Base-by-base conservation (phyloP, 495 filamentous ascomycete genomes). In the Corynascus novoguineensis region DNA sequence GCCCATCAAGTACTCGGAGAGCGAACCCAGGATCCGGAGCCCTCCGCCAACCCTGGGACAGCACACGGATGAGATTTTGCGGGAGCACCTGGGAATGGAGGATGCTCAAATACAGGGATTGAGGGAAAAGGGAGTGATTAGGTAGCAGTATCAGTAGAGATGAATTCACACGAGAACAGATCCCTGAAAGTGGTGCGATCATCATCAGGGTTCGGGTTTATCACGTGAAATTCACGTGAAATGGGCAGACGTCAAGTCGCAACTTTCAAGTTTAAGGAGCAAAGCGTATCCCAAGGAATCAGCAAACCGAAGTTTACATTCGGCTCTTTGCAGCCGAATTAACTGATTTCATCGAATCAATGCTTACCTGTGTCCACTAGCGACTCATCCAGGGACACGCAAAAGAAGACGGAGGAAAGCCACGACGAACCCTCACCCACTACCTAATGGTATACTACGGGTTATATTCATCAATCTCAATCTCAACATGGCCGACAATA, bases 1-100 rank as follows among this genome's bases (percentile, higher is more conserved):
- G n/a, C 93, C 93, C 0, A 84, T 98, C 58, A 98, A 98, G 70
- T 97, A 89, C 71, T 96, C 90, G 10, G 82, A 90, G 50, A 85
- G 87, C 10, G 82, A 78, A 53, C 89, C 92, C 1, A 77, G 84
- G n/a, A 81, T 95, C 14, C 75, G 92, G 5, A 87, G 75, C 6
- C 81, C 89, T 21, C 93, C 93, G 42, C 93, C 93, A 11, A 87
- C 85, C 4, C 73, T 98, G 40, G 93, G 93, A 0, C 85, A 98
- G 68, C 93, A 98, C 73, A 97, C 93, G 2, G 78, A 93, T 62
- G 90, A 97, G 71, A 78, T 98, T 2, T 72, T 98, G 53, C 60
- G 71, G 25, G 80, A 83, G 2, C 62, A 89, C 25, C 71, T 97
- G 19, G 83, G 86, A 0, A 76, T 90, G 62, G 78, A 72, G 10